A percentile compares a stretch with the other conserved stretches of the same genome.
phyloP scores from a whole-genome alignment of 192 early-diverging fungal genomes.

The Coemansia sp. region DNA sequence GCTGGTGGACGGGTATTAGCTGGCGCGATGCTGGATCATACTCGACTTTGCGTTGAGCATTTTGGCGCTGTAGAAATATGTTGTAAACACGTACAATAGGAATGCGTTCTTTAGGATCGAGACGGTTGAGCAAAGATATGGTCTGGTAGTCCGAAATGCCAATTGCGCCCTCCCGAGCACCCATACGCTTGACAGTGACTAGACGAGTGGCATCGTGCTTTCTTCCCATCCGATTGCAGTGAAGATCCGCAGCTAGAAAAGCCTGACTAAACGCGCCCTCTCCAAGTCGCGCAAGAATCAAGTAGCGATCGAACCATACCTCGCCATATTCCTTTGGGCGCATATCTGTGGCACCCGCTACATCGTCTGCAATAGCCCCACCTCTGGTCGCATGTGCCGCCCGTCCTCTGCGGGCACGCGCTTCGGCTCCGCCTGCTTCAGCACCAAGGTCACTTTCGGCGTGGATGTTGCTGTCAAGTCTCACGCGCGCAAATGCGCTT shows the following conservation, averaged over 20 bases:
- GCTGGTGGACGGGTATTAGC: conserved; percentile 14
- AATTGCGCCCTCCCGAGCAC: conserved; percentile 33
- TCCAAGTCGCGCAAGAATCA: conserved; percentile 45
- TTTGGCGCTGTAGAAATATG: conserved; percentile 34
- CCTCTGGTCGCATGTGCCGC: conserved; percentile 8
- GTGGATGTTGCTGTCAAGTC: conserved; percentile 3
- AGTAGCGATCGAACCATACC: conserved; percentile 50
- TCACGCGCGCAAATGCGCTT: conserved; percentile 50
- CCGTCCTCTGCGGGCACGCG: conserved; percentile 15
- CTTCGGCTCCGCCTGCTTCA: conserved; percentile 10
- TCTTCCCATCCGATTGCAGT: conserved; percentile 41
- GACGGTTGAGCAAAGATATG: conserved; percentile 43
- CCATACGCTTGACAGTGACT: conserved; percentile 49
- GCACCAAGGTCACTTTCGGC: conserved; percentile 10
- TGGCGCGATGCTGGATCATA: conserved; percentile 21
- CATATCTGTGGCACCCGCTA: conserved; percentile 8
- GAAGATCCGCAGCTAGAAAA: conserved; percentile 41
- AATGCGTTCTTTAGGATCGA: conserved; percentile 32
- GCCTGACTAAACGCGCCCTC: conserved; percentile 54
- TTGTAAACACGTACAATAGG: conserved; percentile 45
- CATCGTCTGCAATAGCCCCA: neutral
- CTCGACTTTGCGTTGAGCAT: conserved; percentile 14
- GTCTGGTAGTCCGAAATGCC: conserved; percentile 48
- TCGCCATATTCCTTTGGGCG: conserved; percentile 45
- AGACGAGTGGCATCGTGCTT: conserved; percentile 42